Evolutionary conservation across 371 early-diverging fungal genomes (phyloP), one percentile per base, ranked within the genome.

Genomic region (Mortierella sp.): DNA sequence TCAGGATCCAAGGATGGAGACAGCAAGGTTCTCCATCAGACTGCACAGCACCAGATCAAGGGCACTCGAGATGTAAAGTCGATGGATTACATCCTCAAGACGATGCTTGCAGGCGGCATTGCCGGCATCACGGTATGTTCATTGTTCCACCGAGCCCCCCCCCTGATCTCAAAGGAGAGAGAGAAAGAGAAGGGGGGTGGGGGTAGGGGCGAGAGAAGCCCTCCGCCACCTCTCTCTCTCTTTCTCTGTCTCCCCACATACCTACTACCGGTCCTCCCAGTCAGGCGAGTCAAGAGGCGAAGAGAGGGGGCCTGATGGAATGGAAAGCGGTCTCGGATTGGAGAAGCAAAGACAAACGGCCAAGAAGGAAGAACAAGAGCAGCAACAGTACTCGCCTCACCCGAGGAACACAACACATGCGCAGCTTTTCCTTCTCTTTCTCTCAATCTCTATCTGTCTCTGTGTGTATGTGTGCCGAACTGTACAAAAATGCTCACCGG

Each of bases 41-140:
- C n/a, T n/a, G n/a, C 1, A 45, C 9, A 26, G 18, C 60, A 45
- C 21, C 19, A 21, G 15, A 15, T 19, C 26, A 60, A 28, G 46
- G 60, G 47, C 55, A 63, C 44, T 26, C 53, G 53, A 16, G 53
- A 53, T 23, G 23, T 26, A 52, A 55, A 55, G 55, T 63, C 63
- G 23, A 43, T 30, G 18, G 63, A 63, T 9, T 63, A 63, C 44
- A 43, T 55, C 53, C 55, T 44, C 4, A 53, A 50, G 55, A 63
- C 63, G 11, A 63, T 63, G 63, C 7, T 63, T 28, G 63, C 63
- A 1, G 63, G 63, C 1, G 63, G 63, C 64, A 68, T 64, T 57
- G 51, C 62, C 0, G 73, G 67, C 15, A 60, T 64, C 23, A 51
- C 60, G 14, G 64, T 58, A 64, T 60, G 60, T 56, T 18, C 15